Evolutionary conservation across 371 early-diverging fungal genomes (phyloP), one percentile per base, ranked within the genome.

Genomic region (Furculomyces boomerangus): DNA sequence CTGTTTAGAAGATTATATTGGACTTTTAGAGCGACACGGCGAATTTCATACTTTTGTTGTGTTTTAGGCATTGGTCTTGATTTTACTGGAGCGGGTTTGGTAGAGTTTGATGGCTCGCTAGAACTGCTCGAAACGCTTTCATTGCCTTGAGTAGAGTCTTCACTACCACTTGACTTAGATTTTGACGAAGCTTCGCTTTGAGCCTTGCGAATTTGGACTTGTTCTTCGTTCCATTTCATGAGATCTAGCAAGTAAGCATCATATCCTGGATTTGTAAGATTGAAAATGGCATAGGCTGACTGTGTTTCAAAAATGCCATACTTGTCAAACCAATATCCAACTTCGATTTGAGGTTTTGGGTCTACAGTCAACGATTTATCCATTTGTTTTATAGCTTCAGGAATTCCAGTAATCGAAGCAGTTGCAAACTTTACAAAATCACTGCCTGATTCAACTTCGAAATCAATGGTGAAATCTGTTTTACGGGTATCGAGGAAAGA

Each of bases 401-500:
- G 68, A 30, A 93, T 63, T 13, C 92, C 93, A 26, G 74, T 55
- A 20, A 93, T 61, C 24, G 71, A 73, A n/a, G 79, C 78, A 2
- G 71, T 56, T 13, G 47, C 63, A 41, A 64, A 62, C 37, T 56
- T 28, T 0, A 54, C 50, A 67, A 70, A 74, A 2, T 32, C 37
- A 63, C 44, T 57, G 30, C 53, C 60, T 29, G 62, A 61, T 25
- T 55, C 76, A 60, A 86, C 82, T 39, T 73, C 70, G 41, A 90
- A 65, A 49, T 74, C 74, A 58, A 90, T 82, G 3, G 74, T 74
- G 63, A 93, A 84, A 61, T 95, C 92, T 1, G 78, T 71, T 14
- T 61, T 61, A 29, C 90, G 81, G 62, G 84, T 82, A 62, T 89
- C 85, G 54, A 74, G 80, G 75, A 95, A 79, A 53, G 84, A 71